Conservation (phyloP, 345 rosid species). For the Dimocarpus longan region DNA sequence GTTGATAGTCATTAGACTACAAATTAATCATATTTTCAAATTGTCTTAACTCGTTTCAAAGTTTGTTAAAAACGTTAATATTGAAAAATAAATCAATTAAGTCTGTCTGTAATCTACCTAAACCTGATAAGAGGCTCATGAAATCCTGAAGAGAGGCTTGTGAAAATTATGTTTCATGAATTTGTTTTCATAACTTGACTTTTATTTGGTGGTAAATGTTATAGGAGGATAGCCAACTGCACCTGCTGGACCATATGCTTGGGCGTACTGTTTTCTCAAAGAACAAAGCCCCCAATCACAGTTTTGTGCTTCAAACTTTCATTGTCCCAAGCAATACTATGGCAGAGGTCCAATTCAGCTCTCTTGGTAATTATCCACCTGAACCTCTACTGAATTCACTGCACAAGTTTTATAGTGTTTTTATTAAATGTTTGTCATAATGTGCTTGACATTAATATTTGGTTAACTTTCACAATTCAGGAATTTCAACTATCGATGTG, state of each 20-base stretch:
- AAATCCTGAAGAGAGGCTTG: no score
- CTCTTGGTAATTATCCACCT: slow-evolving; percentile 38
- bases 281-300: slow-evolving; percentile 48
- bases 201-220: not conserved
- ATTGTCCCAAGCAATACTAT: slow-evolving; percentile 61
- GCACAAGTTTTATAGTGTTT: no score
- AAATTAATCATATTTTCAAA: no score
- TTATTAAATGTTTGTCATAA: not conserved
- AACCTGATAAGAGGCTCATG: no score
- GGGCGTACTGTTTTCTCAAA: slow-evolving; percentile 62
- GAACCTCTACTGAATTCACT: no score
- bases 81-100: no score
- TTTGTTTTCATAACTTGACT: not conserved
- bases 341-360: slow-evolving; percentile 78
- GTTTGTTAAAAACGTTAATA: no score
- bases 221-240: slow-evolving; percentile 60
- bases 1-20: no score
- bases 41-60: no score
- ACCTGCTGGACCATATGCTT: slow-evolving; percentile 63
- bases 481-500: slow-evolving; percentile 68
- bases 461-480: slow-evolving; percentile 19
- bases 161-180: no score
- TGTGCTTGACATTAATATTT: not conserved
- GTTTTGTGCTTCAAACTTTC: slow-evolving; percentile 46
- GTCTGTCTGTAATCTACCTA: no score